Conservation (phyloP, 1,139 yeast species). For the Yamadazyma conglobata region DNA sequence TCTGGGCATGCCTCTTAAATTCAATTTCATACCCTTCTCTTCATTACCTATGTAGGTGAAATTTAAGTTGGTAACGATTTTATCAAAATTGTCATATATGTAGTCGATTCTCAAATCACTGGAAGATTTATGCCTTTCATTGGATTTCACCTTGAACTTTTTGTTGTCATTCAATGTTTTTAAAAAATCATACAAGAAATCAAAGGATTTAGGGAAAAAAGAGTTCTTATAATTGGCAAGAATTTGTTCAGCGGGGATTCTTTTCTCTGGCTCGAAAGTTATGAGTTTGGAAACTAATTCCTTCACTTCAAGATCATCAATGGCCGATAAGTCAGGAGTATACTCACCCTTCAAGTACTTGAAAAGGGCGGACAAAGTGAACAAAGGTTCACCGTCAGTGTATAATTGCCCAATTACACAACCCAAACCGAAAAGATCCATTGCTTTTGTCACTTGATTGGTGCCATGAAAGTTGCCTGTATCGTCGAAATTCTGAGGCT, state of each 20-base stretch:
- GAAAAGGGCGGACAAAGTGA: conserved; percentile 82
- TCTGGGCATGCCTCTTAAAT: conserved; percentile 46
- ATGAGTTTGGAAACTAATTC: conserved; percentile 62
- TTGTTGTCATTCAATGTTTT: conserved; percentile 30
- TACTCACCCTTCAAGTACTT: conserved; percentile 72
- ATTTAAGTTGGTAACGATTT: conserved; percentile 46
- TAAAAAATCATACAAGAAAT: conserved; percentile 67
- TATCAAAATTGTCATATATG: conserved; percentile 54
- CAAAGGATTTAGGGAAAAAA: conserved; percentile 69
- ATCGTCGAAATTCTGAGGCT: conserved; percentile 22
- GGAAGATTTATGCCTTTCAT: conserved; percentile 23
- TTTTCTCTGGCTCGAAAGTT: conserved; percentile 52
- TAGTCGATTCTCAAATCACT: conserved; percentile 61
- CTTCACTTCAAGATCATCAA: conserved; percentile 49
- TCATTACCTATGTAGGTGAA: conserved; percentile 27
- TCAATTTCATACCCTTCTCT: conserved; percentile 31
- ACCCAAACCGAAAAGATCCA: conserved; percentile 90
- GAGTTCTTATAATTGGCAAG: conserved; percentile 46
- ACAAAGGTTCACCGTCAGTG: conserved; percentile 80
- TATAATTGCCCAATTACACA: conserved; percentile 91
- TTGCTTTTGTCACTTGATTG: conserved; percentile 50
- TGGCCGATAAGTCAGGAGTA: conserved; percentile 55
- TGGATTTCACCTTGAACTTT: conserved; percentile 16
- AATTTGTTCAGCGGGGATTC: conserved; percentile 55
- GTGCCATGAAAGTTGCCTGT: conserved; percentile 24